Evolutionary conservation across 306 rosid genomes (phyloP).

Genomic region (Vicia sativa): DNA sequence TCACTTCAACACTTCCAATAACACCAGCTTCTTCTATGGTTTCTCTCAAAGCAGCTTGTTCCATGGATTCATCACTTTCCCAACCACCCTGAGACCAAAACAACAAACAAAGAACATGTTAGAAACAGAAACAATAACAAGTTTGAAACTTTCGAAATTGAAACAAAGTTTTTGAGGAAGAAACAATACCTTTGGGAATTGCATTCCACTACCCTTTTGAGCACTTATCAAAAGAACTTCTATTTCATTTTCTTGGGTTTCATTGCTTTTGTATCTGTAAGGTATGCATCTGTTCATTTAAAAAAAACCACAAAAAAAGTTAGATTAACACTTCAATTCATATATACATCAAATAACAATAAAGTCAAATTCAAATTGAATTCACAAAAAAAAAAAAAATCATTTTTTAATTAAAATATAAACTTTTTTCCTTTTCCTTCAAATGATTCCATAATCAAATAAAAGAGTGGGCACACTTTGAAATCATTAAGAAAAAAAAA

Average conservation of each 20-base stretch:
- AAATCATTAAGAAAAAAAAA: slow-evolving; percentile 8
- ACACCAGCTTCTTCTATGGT: slow-evolving; percentile 95
- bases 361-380: neutral
- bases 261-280: slow-evolving; percentile 63
- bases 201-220: slow-evolving; percentile 79
- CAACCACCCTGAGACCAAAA: slow-evolving; percentile 80
- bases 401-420: neutral
- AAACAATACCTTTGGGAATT: slow-evolving; percentile 78
- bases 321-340: slow-evolving; percentile 20
- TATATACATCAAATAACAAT: neutral
- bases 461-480: slow-evolving; percentile 4
- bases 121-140: slow-evolving; percentile 10
- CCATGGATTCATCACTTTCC: slow-evolving; percentile 84
- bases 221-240: slow-evolving; percentile 93
- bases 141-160: neutral
- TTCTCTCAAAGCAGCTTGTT: slow-evolving; percentile 83
- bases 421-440: neutral
- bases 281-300: slow-evolving; percentile 83
- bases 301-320: slow-evolving; percentile 23
- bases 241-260: slow-evolving; percentile 47
- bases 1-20: slow-evolving; percentile 67
- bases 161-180: slow-evolving; percentile 9
- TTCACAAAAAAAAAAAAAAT: neutral
- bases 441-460: slow-evolving; percentile 8
- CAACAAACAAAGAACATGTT: slow-evolving; percentile 39